Base-by-base conservation (phyloP, 1,139 yeast species). In the Candida sanyaensis region DNA sequence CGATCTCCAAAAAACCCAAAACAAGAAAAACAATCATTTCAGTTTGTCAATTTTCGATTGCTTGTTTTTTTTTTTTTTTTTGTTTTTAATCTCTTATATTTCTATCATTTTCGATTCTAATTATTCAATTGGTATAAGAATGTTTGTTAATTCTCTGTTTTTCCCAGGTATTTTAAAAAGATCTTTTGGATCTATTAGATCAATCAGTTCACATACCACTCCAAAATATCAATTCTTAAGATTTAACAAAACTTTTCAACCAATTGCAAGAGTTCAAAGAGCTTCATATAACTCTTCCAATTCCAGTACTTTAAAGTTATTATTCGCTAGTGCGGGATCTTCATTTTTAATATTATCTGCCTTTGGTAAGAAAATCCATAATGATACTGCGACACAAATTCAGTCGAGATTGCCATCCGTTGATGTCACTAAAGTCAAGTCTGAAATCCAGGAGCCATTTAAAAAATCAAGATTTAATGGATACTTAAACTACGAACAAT, bases 401-500 rank as follows among this genome's bases (percentile, higher is more conserved):
- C 43, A 33, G 32, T 40, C 39, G 9, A 30, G 41, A 13, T 27
- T 34, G 21, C 49, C 50, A 17, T 39, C 39, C 23, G 37, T 46
- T 33, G 37, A 47, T 29, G 37, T 43, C 11, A 17, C 43, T 3
- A 31, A 44, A 12, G 38, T 33, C n/a, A 29, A 44, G 10, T 34
- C 42, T 28, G 45, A 44, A 29, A 37, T 28, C 21, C 29, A 38
- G 12, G 36, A 32, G 11, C 51, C 42, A 8, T 44, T 44, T 24
- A 38, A 43, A 12, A 49, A 52, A 32, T 50, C 60, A 4, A 46
- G 71, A 37, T 70, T 75, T 55, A 64, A 69, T 42, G 73, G 77
- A 0, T 68, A 62, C 49, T 62, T 83, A 50, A 78, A 83, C 61
- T 86, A 86, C 61, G 80, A 81, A 57, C 88, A 86, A 59, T 69